Evolutionary conservation across 108 stramenopile genomes (phyloP), one percentile per base, ranked within the genome.

Genomic region (Chaetoceros muelleri): DNA sequence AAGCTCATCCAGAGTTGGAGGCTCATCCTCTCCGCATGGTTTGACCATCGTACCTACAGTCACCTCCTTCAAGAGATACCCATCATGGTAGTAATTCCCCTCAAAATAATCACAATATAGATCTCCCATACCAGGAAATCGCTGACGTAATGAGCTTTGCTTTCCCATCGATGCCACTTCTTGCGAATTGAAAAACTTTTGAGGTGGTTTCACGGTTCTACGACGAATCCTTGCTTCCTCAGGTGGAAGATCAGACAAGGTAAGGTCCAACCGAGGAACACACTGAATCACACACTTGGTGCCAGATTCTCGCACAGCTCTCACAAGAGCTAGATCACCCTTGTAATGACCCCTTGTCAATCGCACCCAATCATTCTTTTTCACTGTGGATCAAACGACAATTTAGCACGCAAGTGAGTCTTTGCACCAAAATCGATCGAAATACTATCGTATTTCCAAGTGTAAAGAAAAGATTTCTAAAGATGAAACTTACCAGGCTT

Each of bases 341-440:
- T 95, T 97, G 77, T 91, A 97, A 46, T 86, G 92, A 21, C 88
- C 92, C 25, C 95, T 72, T 1, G 74, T 90, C 76, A 97, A 80
- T 40, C 98, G 89, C 1, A 97, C 95, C 85, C 89, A 99, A 56
- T 94, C 90, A 50, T 95, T 95, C 52, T 90, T 77, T 62, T 94
- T 90, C 19, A 99, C 84, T 69, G 61, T 59, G 24, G 24, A 31
- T 40, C n/a, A 22, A n/a, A n/a, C n/a, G n/a, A n/a, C n/a, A n/a
- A n/a, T n/a, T n/a, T n/a, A n/a, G 44, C 18, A 45, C 18, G 44
- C 18, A 18, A 18, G 17, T 18, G 44, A 18, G 17, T 45, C 18
- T 45, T 45, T 17, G 44, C 18, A 18, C 44, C 17, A 45, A 17
- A 18, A 18, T 17, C 18, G 18, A 17, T 17, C 44, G 18, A 45